Conservation (phyloP, 2,329 filamentous ascomycete species). For the Pezicula neosporulosa region DNA sequence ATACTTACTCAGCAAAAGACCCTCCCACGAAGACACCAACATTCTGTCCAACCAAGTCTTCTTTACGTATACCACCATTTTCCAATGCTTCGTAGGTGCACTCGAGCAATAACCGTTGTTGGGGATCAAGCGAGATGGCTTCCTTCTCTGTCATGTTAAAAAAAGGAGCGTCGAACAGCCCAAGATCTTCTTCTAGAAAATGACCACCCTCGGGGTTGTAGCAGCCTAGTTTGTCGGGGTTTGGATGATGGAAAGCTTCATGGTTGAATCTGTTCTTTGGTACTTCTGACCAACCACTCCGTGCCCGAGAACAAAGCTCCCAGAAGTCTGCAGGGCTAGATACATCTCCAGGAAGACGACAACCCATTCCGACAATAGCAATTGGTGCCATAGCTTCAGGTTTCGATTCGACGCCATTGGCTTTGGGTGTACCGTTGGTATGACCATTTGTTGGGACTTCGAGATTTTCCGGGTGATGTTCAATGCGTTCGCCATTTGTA, state of each 20-base stretch:
- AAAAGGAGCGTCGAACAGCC: constrained; percentile 26
- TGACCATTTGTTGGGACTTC: too few species aligned
- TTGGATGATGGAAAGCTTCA: constrained; percentile 51
- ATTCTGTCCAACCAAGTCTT: constrained; percentile 11
- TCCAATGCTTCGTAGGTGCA: constrained; percentile 25
- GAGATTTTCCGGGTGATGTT: too few species aligned
- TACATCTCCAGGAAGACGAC: constrained; percentile 33
- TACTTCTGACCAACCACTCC: constrained; percentile 31
- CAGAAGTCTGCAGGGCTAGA: constrained; percentile 34
- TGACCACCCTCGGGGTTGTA: constrained; percentile 22
- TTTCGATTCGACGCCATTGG: neutral
- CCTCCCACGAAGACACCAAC: constrained; percentile 13
- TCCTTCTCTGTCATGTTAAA: constrained; percentile 23
- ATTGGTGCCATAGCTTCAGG: constrained; percentile 18
- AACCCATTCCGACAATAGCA: constrained; percentile 33
- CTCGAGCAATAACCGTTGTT: constrained; percentile 25
- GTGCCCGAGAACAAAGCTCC: constrained; percentile 33
- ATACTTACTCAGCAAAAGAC: neutral
- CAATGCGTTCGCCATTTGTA: too few species aligned
- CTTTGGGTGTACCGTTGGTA: too few species aligned
- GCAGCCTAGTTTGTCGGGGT: constrained; percentile 26
- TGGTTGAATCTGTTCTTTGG: constrained; percentile 41
- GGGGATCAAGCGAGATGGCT: constrained; percentile 28
- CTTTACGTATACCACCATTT: constrained; percentile 19
- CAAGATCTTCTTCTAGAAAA: constrained; percentile 23